Evolutionary conservation across 495 filamentous ascomycete species (phyloP).

Genomic region (Aspergillus sclerotiicarbonarius): DNA sequence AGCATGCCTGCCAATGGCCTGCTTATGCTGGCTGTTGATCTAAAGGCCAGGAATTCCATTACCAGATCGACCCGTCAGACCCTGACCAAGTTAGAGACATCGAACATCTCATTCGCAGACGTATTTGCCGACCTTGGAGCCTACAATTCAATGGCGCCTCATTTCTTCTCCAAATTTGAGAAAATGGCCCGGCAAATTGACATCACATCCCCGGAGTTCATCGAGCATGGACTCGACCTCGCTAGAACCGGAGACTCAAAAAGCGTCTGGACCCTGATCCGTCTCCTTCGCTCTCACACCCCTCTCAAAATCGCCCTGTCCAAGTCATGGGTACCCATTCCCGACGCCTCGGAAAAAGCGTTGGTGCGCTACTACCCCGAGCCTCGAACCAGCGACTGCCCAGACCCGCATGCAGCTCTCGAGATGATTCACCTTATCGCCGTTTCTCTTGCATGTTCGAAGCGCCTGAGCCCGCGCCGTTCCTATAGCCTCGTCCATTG

Average conservation of each 20-base stretch:
- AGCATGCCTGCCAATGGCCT: conserved; percentile 35
- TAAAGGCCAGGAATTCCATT: conserved; percentile 24
- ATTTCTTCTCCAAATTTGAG: conserved; percentile 31
- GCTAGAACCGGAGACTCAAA: conserved; percentile 34
- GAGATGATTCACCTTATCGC: conserved; percentile 42
- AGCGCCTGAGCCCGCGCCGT: conserved; percentile 32
- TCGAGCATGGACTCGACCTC: conserved; percentile 28
- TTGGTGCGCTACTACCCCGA: conserved; percentile 32
- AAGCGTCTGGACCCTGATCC: conserved; percentile 33
- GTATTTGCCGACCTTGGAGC: conserved; percentile 27
- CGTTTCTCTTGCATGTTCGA: conserved; percentile 31
- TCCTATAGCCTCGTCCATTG: conserved; percentile 38
- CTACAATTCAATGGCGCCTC: conserved; percentile 25
- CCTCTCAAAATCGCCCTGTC: conserved; percentile 40
- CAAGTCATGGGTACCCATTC: conserved; percentile 30
- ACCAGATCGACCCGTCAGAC: conserved; percentile 25
- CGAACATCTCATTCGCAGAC: conserved; percentile 27
- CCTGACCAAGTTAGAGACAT: conserved; percentile 33
- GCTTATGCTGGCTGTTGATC: conserved; percentile 28
- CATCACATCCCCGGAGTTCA: conserved; percentile 31
- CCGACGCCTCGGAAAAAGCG: conserved; percentile 30
- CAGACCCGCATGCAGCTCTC: conserved; percentile 38
- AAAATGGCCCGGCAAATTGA: conserved; percentile 35
- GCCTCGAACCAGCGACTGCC: conserved; percentile 19
- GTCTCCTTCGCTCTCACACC: conserved; percentile 37